phyloP scores from a whole-genome alignment of 148 eudicot species.

The Chenopodium berlandieri region DNA sequence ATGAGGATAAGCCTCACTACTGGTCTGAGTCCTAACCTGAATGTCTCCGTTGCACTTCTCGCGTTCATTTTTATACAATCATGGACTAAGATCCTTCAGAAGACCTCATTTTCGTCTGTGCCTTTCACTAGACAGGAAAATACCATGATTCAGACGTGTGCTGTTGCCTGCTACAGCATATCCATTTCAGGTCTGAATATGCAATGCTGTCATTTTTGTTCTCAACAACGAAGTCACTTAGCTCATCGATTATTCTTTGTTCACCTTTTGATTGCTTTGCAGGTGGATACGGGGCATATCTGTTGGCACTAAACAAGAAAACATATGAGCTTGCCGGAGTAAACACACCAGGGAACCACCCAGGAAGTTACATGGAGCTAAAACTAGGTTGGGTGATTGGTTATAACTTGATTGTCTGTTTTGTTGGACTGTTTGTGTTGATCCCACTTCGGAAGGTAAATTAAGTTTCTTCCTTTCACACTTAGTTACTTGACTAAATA shows the following conservation, averaged over 20 bases:
- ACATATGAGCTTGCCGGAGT: slow-evolving; percentile 30
- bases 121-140: slow-evolving; percentile 42
- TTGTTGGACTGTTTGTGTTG: slow-evolving; percentile 36
- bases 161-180: slow-evolving; percentile 46
- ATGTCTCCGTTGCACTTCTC: slow-evolving; percentile 35
- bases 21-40: slow-evolving; percentile 31
- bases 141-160: slow-evolving; percentile 43
- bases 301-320: slow-evolving; percentile 28
- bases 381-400: slow-evolving; percentile 37
- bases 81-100: slow-evolving; percentile 34
- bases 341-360: slow-evolving; percentile 16
- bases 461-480: neutral
- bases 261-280: neutral
- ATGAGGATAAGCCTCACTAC: slow-evolving; percentile 37
- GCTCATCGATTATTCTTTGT: neutral
- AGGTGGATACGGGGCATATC: slow-evolving; percentile 26
- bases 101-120: slow-evolving; percentile 20
- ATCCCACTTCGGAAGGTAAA: slow-evolving; percentile 39
- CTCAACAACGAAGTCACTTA: no score
- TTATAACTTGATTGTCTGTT: slow-evolving; percentile 29
- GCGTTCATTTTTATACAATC: slow-evolving; percentile 33
- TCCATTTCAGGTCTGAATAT: slow-evolving; percentile 31
- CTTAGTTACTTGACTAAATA: neutral
- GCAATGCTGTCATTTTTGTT: neutral
- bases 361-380: slow-evolving; percentile 34